A percentile compares a stretch with the other conserved stretches of the same genome.
These are phyloP conservation scores for Rhynchosporium secalis DNA, from an alignment of 2,329 filamentous ascomycete species.

Conservation along the genomic window DNA sequence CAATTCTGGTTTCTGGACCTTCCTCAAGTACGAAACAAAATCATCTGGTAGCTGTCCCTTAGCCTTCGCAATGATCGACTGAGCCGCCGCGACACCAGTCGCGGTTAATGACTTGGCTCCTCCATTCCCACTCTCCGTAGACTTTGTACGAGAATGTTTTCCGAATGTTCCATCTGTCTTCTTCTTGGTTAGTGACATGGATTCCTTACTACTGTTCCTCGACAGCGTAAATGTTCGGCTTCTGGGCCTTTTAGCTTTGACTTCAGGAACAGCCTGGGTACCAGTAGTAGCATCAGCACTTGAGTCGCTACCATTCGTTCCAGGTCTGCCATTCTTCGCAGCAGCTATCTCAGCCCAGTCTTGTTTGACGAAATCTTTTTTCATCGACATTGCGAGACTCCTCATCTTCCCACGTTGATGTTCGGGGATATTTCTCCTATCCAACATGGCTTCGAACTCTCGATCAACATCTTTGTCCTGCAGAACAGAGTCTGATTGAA, in stretches of 20 bases:
- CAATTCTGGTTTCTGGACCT: conserved; percentile 75
- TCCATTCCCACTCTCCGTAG: conserved; percentile 66
- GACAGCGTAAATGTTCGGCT: conserved; percentile 70
- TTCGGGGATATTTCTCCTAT: conserved; percentile 89
- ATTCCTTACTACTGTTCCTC: conserved; percentile 48
- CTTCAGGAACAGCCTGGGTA: conserved; percentile 38
- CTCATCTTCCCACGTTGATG: conserved; percentile 95
- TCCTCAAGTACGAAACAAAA: conserved; percentile 82
- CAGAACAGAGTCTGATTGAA: conserved; percentile 36
- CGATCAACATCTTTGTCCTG: conserved; percentile 56
- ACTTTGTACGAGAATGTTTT: conserved; percentile 69
- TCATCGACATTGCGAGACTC: conserved; percentile 82
- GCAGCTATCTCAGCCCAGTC: conserved; percentile 72
- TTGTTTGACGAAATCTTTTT: conserved; percentile 91
- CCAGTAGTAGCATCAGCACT: conserved; percentile 44
- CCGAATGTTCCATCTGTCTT: conserved; percentile 64
- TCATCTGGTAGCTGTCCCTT: conserved; percentile 76
- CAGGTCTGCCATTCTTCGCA: conserved; percentile 47
- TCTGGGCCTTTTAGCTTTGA: conserved; percentile 59
- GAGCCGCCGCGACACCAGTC: conserved; percentile 55
- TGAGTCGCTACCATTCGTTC: conserved; percentile 43
- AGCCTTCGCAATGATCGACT: conserved; percentile 63
- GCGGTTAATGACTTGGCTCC: conserved; percentile 58
- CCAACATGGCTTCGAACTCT: conserved; percentile 65
- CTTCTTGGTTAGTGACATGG: conserved; percentile 72